Percentiles rank a stretch among this genome's conserved stretches.
Conservation (phyloP, 345 rosid species). For the Moricandia moricandioides region DNA sequence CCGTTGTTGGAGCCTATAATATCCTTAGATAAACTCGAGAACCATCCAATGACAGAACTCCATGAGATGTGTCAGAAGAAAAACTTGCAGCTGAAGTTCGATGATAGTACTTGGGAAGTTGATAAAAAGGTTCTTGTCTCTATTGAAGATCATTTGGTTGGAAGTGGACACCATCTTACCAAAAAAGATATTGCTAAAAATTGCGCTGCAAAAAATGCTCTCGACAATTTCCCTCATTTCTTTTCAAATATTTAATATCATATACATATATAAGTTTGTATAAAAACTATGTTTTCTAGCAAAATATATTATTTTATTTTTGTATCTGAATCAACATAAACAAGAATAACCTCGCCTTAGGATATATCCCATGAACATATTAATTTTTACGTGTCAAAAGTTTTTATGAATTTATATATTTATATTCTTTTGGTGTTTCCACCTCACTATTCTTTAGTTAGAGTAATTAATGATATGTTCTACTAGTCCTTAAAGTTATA, state of each 20-base stretch:
- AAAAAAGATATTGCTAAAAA: constrained; percentile 59
- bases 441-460: no score
- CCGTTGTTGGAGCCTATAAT: constrained; percentile 59
- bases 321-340: neutral
- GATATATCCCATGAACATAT: neutral
- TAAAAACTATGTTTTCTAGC: neutral
- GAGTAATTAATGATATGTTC: no score
- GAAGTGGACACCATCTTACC: constrained; percentile 32
- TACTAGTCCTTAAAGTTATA: no score
- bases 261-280: neutral
- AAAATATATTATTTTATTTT: neutral
- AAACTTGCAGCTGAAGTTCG: constrained; percentile 44
- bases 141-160: constrained; percentile 39
- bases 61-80: constrained; percentile 59
- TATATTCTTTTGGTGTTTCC: no score
- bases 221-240: constrained; percentile 38
- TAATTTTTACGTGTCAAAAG: no score
- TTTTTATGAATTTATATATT: no score
- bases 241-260: neutral
- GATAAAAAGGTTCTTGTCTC: constrained; percentile 37
- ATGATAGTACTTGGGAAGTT: constrained; percentile 45
- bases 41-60: constrained; percentile 49
- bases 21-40: constrained; percentile 25
- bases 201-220: constrained; percentile 63
- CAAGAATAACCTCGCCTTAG: neutral